Evolutionary conservation across 1,284 basidiomycete genomes (phyloP).

Genomic region (Ganoderma multipileum): DNA sequence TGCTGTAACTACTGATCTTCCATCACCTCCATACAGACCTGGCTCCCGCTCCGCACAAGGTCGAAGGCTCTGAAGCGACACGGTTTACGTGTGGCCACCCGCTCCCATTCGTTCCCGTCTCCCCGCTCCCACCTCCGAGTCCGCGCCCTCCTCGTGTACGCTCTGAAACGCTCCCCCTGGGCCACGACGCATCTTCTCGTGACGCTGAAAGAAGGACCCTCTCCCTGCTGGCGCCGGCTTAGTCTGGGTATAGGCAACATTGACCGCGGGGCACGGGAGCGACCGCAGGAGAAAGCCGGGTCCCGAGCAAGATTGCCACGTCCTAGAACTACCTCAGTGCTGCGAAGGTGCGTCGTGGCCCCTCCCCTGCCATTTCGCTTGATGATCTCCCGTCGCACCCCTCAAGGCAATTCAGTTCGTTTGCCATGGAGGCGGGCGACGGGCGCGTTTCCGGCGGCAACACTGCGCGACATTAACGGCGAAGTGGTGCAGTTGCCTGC

Average conservation of each 20-base stretch:
- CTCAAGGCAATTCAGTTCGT: not conserved
- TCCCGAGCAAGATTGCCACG: not conserved
- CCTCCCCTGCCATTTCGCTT: not conserved
- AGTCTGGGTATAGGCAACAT: not conserved
- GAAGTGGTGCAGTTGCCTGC: not conserved
- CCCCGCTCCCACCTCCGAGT: not conserved
- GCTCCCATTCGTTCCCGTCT: not conserved
- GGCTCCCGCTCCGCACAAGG: not conserved
- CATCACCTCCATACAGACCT: not conserved
- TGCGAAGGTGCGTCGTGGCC: not conserved
- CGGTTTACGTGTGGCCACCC: not conserved
- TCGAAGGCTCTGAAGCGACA: not conserved
- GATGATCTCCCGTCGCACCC: not conserved
- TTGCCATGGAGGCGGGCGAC: not conserved
- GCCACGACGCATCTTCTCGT: not conserved
- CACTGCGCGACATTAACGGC: not conserved
- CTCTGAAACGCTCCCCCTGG: slow-evolving; percentile 1
- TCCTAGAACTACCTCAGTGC: not conserved
- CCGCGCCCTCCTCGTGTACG: not conserved
- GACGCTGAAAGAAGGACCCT: not conserved
- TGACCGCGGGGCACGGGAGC: not conserved
- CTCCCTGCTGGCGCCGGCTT: not conserved
- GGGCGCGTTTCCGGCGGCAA: not conserved
- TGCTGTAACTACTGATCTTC: slow-evolving; percentile 5
- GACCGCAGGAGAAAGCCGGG: not conserved